phyloP scores from a whole-genome alignment of 2,329 filamentous ascomycete species.

The Penicillium verrucosum region DNA sequence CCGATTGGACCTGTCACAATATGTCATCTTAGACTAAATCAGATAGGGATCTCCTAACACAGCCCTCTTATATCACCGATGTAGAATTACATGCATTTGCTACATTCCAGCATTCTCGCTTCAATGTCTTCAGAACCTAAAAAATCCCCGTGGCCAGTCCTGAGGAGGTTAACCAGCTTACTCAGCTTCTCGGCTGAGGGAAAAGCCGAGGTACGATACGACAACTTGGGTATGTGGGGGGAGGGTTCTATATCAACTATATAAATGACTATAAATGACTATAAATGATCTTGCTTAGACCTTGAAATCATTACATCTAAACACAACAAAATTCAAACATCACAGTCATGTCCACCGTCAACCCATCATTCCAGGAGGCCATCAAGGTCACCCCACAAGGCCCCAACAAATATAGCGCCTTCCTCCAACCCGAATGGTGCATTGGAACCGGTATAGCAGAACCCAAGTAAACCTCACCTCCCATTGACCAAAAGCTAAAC shows the following conservation, averaged over 20 bases:
- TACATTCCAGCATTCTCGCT: neutral
- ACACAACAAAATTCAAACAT: neutral
- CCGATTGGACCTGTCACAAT: neutral
- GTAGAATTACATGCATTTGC: neutral
- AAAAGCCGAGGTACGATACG: constrained; percentile 5
- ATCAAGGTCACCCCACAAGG: constrained; percentile 36
- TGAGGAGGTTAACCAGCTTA: neutral
- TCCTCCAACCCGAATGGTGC: constrained; percentile 59
- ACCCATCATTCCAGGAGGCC: constrained; percentile 37
- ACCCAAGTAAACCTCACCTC: constrained; percentile 12
- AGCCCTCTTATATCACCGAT: neutral
- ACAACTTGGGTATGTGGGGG: neutral
- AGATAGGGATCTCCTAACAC: no score
- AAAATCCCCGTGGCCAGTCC: neutral
- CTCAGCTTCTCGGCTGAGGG: neutral
- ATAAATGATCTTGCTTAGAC: neutral
- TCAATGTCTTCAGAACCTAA: neutral
- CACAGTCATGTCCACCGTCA: constrained; percentile 18
- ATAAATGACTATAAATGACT: no score
- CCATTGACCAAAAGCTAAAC: constrained; percentile 7
- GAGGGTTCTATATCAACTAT: neutral
- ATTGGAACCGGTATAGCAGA: constrained; percentile 57
- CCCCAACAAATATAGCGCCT: constrained; percentile 57
- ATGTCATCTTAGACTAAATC: neutral
- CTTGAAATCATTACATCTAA: neutral